Base-by-base conservation (phyloP, 306 rosid genomes). In the Senna siamea region DNA sequence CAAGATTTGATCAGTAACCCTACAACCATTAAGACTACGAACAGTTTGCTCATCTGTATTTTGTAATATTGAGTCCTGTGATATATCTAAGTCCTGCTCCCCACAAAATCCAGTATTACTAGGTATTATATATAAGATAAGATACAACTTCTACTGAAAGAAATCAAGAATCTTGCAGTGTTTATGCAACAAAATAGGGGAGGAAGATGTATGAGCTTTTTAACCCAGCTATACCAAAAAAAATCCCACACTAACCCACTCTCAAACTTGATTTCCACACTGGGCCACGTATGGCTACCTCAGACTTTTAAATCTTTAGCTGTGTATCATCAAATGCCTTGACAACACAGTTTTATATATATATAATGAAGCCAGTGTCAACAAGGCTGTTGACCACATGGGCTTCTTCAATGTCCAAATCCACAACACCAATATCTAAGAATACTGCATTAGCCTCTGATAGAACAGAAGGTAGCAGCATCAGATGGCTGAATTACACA, bases 11-110 rank as follows among this genome's bases (percentile, higher is more conserved):
- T 94, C 97, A 72, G 99, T 94, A 38, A 92, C 99, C 79, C 99
- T 82, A 78, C 99, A 89, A 60, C 99, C 99, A 60, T 94, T 94
- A 64, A 94, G 89, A 92, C 99, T 94, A 43, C 89, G 95, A 81
- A 94, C 99, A 54, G 99, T 94, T 83, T 89, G 97, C 46, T 94
- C 99, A 81, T 94, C 99, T 53, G 85, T 88, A 85, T 90, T 78
- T 77, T 91, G 96, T 78, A 94, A 85, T 78, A 92, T 84, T 18
- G 93, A 86, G 20, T 92, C 96, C 87, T 94, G 95, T 19, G 99
- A 94, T 78, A 94, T 58, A 79, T 92, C 99, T 46, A 94, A 78
- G 81, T 94, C 99, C 97, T 94, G 90, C 72, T n/a, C 43, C 77
- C 81, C 19, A 74, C 38, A 77, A 54, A 61, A 51, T 15, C 28